Conservation (phyloP, 2,329 filamentous ascomycete species). For the Fusarium xylarioides region DNA sequence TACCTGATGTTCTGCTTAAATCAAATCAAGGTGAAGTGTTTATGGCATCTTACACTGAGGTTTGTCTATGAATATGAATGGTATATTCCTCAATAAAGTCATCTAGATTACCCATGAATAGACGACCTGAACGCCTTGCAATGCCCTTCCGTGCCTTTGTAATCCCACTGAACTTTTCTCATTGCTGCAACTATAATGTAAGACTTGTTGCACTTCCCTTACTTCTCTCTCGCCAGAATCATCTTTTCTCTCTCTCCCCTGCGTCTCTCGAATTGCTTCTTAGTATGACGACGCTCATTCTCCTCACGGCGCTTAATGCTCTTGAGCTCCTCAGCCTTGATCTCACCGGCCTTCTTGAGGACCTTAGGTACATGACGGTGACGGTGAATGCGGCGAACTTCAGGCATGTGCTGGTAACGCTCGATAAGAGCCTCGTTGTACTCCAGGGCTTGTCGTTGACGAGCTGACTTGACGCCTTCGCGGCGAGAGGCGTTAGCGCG, state of each 20-base stretch:
- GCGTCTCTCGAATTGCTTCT: constrained; percentile 79
- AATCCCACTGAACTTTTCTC: constrained; percentile 29
- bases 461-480: constrained; percentile 84
- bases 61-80: constrained; percentile 7
- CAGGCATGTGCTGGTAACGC: constrained; percentile 94
- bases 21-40: background rate
- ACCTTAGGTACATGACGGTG: constrained; percentile 93
- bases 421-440: constrained; percentile 88
- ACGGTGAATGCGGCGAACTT: constrained; percentile 87
- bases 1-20: background rate
- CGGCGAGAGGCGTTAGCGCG: constrained; percentile 84
- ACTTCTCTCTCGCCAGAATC: constrained; percentile 74
- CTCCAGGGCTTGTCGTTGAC: constrained; percentile 87
- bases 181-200: background rate
- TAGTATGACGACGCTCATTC: constrained; percentile 91
- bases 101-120: constrained; percentile 35
- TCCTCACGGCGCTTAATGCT: constrained; percentile 91
- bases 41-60: background rate
- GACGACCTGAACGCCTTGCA: constrained; percentile 47
- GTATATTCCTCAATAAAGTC: constrained; percentile 34
- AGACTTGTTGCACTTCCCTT: constrained; percentile 19
- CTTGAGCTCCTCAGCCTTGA: constrained; percentile 89
- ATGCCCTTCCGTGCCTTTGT: constrained; percentile 42
- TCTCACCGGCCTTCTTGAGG: constrained; percentile 94
- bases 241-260: constrained; percentile 92